Evolutionary conservation across 768 basidiomycete genomes (phyloP).

Genomic region (Chiua virens): DNA sequence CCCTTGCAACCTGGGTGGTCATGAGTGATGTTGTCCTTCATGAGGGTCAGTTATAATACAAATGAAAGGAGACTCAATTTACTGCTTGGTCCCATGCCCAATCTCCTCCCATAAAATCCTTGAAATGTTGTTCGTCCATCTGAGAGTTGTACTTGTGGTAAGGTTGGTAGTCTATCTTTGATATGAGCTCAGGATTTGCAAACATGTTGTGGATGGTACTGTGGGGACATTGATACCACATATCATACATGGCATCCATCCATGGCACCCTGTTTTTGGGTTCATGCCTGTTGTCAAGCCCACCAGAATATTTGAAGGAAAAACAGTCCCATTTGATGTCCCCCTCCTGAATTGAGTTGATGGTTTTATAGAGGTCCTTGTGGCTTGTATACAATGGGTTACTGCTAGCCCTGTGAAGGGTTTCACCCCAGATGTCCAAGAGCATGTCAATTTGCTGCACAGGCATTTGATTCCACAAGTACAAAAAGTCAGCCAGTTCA

Average conservation of each 20-base stretch:
- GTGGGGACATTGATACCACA: too few relatives aligned
- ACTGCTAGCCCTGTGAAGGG: not conserved
- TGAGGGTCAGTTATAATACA: not conserved
- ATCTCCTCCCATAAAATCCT: constrained; percentile 1
- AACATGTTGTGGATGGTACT: not conserved
- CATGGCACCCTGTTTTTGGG: not conserved
- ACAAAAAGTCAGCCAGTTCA: not conserved
- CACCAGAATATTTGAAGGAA: not conserved
- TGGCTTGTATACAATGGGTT: not conserved
- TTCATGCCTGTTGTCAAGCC: too few relatives aligned
- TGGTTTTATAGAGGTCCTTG: not conserved
- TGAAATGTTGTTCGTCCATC: not conserved
- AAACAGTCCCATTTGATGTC: constrained; percentile 4
- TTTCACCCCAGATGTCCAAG: not conserved
- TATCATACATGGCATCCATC: not conserved
- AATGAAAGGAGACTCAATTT: not conserved
- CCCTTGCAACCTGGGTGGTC: not conserved
- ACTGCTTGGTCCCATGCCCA: constrained; percentile 8
- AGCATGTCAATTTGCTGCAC: not conserved
- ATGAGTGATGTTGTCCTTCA: not conserved
- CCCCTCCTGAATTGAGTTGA: not conserved
- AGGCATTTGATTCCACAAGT: not conserved
- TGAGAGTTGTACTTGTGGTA: not conserved
- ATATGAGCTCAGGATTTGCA: not conserved
- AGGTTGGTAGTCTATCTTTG: not conserved